Evolutionary conservation across 176 grass and related monocot genomes (phyloP).

Genomic region (Cenchrus americanus): DNA sequence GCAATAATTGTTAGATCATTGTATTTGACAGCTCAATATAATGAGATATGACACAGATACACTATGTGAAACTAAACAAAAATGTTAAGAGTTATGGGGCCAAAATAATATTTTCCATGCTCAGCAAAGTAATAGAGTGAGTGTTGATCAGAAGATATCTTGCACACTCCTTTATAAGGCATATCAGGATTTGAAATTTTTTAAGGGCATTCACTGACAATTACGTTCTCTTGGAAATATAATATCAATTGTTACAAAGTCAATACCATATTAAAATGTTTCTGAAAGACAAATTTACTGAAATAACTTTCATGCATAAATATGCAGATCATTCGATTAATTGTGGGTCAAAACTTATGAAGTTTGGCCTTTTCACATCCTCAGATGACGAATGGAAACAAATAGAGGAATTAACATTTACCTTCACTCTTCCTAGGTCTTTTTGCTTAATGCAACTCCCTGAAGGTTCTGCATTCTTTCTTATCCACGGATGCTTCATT

Average conservation of each 20-base stretch:
- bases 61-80: neutral
- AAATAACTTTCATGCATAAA: neutral
- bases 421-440: neutral
- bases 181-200: neutral
- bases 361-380: neutral
- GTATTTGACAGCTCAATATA: neutral
- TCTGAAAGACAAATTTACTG: neutral
- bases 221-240: neutral
- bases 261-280: neutral
- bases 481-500: conserved; percentile 83
- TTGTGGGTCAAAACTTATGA: neutral
- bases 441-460: conserved; percentile 67
- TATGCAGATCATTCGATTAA: neutral
- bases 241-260: neutral
- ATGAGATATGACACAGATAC: neutral
- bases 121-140: neutral
- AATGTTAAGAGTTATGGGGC: neutral
- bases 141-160: too few relatives aligned
- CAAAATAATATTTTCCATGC: conserved; percentile 6
- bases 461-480: conserved; percentile 79
- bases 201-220: neutral
- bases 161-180: too few relatives aligned
- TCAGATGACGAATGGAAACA: neutral
- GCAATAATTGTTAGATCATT: neutral
- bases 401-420: conserved; percentile 10